Evolutionary conservation across 441 rosid genomes (phyloP), one percentile per base, ranked within the genome.

Genomic region (Erodium trifolium): DNA sequence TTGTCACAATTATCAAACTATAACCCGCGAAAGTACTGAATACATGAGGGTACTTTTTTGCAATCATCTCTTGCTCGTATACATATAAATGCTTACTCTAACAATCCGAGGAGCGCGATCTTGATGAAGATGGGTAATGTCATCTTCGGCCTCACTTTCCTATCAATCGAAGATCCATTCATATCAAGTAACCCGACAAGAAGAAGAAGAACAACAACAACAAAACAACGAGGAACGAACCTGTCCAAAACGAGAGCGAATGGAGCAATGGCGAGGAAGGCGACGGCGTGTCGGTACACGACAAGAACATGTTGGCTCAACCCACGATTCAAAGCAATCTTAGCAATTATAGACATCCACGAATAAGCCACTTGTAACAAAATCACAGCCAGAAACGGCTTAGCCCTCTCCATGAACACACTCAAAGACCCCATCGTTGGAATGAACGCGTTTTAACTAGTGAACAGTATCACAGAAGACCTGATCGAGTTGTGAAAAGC

Each of bases 291-390:
- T 1, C 90, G 78, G 79, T 84, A 86, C 18, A 85, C 78, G 7
- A 79, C 83, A 6, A 88, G 78, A 27, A 84, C 82, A 12, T 82
- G 90, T 34, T 76, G 88, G 69, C 77, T 84, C 90, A 86, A 84
- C 73, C 90, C 90, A 41, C 41, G 55, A 71, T 86, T 72, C 47
- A 88, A 49, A 31, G 88, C 89, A 45, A 72, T 82, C 69, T 86
- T 86, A 2, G 83, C 63, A 11, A 88, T 47, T 55, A 86, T 83
- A 5, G 86, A 68, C 65, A 81, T 39, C 17, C 88, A 87, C 12
- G 90, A 85, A 17, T 68, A 73, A 16, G 86, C 93, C 27, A 82
- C 78, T 72, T 86, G 93, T 74, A 84, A 68, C 49, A 84, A 65
- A 59, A 86, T 70, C 67, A 79, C 82, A 4, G 84, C 84, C 73